These are phyloP conservation scores for Lachnellula occidentalis DNA, from an alignment of 2,329 filamentous ascomycete species.

Conservation along the genomic window DNA sequence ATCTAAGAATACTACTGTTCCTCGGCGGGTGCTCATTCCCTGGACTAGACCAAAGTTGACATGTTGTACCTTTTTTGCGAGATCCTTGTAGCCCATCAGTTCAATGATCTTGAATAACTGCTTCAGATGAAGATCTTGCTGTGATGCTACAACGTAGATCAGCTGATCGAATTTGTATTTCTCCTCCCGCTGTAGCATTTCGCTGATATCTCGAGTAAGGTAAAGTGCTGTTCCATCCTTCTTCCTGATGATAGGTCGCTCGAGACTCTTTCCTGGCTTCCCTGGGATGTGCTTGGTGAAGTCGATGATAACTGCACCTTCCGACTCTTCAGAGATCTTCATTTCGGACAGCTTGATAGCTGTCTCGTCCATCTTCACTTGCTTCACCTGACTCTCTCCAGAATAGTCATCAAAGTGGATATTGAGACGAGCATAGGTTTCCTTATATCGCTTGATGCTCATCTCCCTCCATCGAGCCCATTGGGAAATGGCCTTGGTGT, in stretches of 20 bases:
- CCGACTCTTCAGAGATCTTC: conserved; percentile 60
- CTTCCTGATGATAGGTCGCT: conserved; percentile 66
- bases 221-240: conserved; percentile 72
- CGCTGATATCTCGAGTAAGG: conserved; percentile 71
- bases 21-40: conserved; percentile 65
- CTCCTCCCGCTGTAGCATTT: conserved; percentile 60
- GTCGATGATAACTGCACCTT: conserved; percentile 69
- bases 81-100: conserved; percentile 62
- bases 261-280: conserved; percentile 63
- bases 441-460: conserved; percentile 61
- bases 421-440: conserved; percentile 65
- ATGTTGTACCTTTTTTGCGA: conserved; percentile 64
- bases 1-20: conserved; percentile 67
- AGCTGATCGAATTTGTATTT: conserved; percentile 69
- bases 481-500: conserved; percentile 52
- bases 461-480: conserved; percentile 64
- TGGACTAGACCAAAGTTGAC: conserved; percentile 71
- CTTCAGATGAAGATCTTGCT: conserved; percentile 67
- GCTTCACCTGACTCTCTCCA: conserved; percentile 68
- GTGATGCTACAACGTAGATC: conserved; percentile 71
- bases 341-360: conserved; percentile 58
- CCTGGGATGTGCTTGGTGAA: conserved; percentile 62
- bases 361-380: conserved; percentile 59
- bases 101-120: conserved; percentile 74
- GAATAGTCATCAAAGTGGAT: conserved; percentile 67